These are phyloP conservation scores for Lentinus brumalis DNA, from an alignment of 768 basidiomycete genomes.

Conservation along the genomic window DNA sequence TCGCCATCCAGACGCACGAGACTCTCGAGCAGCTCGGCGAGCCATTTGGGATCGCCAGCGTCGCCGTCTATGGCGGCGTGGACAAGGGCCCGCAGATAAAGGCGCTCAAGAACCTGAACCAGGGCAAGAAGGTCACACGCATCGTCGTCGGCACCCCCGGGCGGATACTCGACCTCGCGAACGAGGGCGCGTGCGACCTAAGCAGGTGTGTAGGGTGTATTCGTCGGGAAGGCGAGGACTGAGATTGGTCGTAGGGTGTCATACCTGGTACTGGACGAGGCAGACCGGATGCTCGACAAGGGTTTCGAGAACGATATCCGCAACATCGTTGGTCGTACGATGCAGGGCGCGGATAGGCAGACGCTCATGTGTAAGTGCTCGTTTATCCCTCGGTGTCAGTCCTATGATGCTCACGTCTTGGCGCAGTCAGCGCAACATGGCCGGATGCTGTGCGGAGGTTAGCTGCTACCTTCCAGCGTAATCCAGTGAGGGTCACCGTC, in stretches of 20 bases:
- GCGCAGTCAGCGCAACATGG: constrained; percentile 95
- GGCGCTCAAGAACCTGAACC: constrained; percentile 57
- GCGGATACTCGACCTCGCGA: constrained; percentile 86
- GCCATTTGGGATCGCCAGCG: constrained; percentile 73
- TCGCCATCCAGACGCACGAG: constrained; percentile 93
- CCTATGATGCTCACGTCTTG: background rate
- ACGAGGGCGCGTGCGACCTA: constrained; percentile 83
- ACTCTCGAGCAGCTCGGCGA: constrained; percentile 74
- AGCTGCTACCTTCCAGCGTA: constrained; percentile 82
- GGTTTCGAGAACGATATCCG: constrained; percentile 99
- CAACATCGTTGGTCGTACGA: constrained; percentile 77
- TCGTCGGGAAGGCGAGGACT: no score
- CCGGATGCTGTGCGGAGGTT: constrained; percentile 90
- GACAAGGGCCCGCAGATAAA: constrained; percentile 82
- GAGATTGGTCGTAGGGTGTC: constrained; percentile 55
- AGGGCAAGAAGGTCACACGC: constrained; percentile 55
- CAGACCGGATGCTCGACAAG: constrained; percentile 97
- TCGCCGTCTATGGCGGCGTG: constrained; percentile 95
- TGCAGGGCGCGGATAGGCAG: constrained; percentile 71
- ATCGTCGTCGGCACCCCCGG: constrained; percentile 97
- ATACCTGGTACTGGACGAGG: constrained; percentile 95
- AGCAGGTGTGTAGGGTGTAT: constrained; percentile 52
- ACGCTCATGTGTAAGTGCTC: constrained; percentile 85
- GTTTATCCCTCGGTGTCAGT: background rate
- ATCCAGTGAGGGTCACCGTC: constrained; percentile 89